Conservation (phyloP, 495 filamentous ascomycete genomes). For the Trypethelium eluteriae region DNA sequence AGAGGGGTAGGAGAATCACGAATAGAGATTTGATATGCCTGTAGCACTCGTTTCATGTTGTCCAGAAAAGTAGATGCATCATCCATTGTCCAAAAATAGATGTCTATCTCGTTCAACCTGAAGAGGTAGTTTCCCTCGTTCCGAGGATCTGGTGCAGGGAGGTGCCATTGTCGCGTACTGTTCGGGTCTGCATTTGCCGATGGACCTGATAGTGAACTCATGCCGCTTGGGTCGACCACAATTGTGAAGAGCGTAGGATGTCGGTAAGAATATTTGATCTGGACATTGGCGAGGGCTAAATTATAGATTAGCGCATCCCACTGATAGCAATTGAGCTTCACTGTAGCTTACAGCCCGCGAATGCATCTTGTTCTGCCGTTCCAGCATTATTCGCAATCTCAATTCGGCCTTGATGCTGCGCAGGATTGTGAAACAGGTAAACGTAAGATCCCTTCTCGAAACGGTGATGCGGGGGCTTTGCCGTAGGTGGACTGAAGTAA, state of each 20-base stretch:
- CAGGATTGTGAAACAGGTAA: slow-evolving; percentile 72
- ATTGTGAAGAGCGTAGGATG: slow-evolving; percentile 72
- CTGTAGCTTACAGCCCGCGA: slow-evolving; percentile 61
- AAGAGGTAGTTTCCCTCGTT: slow-evolving; percentile 65
- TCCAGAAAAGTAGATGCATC: slow-evolving; percentile 71
- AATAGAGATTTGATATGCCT: slow-evolving; percentile 52
- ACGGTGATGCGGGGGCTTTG: slow-evolving; percentile 68
- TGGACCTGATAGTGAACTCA: background rate
- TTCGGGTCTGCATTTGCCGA: slow-evolving; percentile 17
- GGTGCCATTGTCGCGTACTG: slow-evolving; percentile 61
- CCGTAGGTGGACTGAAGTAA: slow-evolving; percentile 66
- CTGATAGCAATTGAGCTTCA: background rate
- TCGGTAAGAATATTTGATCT: slow-evolving; percentile 65
- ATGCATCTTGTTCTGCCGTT: slow-evolving; percentile 80
- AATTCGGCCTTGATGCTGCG: slow-evolving; percentile 58
- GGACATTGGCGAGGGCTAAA: slow-evolving; percentile 55
- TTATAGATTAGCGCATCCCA: slow-evolving; percentile 18
- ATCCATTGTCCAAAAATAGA: slow-evolving; percentile 80
- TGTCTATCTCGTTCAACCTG: slow-evolving; percentile 72
- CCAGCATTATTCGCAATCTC: slow-evolving; percentile 87
- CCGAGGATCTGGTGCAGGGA: slow-evolving; percentile 60
- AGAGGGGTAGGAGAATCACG: slow-evolving; percentile 42
- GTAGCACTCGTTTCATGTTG: slow-evolving; percentile 51
- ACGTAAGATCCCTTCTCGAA: slow-evolving; percentile 87
- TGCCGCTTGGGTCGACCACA: slow-evolving; percentile 53